Conservation (phyloP, 2,329 filamentous ascomycete genomes). For the Alternaria consortialis region DNA sequence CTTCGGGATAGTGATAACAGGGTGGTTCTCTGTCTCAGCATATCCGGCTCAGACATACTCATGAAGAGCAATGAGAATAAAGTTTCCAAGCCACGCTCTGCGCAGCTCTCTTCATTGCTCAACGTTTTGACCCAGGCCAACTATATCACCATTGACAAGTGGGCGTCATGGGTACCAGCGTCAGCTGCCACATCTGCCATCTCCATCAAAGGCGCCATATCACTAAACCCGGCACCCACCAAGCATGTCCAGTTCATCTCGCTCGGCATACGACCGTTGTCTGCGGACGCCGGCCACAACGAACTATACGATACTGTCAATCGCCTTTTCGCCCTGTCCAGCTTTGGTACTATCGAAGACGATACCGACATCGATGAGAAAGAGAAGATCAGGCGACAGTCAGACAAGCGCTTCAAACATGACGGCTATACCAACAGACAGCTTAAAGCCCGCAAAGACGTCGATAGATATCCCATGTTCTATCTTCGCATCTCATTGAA, state of each 20-base stretch:
- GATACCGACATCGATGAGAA: constrained; percentile 45
- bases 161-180: constrained; percentile 72
- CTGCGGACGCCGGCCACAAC: constrained; percentile 65
- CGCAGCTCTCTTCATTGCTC: constrained; percentile 33
- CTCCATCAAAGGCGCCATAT: constrained; percentile 75
- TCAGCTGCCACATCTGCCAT: constrained; percentile 71
- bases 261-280: constrained; percentile 74
- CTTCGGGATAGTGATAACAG: constrained; percentile 63
- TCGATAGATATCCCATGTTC: constrained; percentile 91
- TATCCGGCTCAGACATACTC: constrained; percentile 6
- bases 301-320: constrained; percentile 82
- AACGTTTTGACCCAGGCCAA: constrained; percentile 71
- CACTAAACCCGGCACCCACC: constrained; percentile 72
- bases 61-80: not conserved
- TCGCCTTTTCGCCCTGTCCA: constrained; percentile 75
- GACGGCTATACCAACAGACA: constrained; percentile 62
- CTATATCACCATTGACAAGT: constrained; percentile 64
- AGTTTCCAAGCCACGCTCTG: constrained; percentile 21
- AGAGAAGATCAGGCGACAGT: constrained; percentile 48
- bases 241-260: constrained; percentile 83
- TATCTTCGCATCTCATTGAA: constrained; percentile 71
- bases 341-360: constrained; percentile 73
- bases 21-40: constrained; percentile 48
- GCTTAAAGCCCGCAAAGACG: constrained; percentile 66
- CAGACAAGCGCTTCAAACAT: constrained; percentile 56